Base-by-base conservation (phyloP, 1,139 yeast species). In the Scheffersomyces quercinus region DNA sequence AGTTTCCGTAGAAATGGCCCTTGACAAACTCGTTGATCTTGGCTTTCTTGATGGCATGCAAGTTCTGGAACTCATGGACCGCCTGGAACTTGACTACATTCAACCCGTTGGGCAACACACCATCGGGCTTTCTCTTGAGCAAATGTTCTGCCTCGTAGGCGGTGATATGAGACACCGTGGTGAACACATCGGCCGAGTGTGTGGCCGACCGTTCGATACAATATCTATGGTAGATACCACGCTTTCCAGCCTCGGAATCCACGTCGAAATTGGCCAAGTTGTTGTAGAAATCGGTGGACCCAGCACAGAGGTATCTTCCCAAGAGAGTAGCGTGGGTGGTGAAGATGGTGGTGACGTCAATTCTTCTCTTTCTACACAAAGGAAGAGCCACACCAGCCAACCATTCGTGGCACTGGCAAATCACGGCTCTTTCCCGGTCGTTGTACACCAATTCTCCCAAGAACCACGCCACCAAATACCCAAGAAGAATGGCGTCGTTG, bases 391-490 rank as follows among this genome's bases (percentile, higher is more conserved):
- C 89, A 55, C 98, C 98, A 1, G 99, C 98, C 44, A 93, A 77
- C 99, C 99, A 93, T 68, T 93, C 99, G 68, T 93, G 99, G 68
- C 88, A 90, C 62, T 93, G 99, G 45, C 95, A 87, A 52, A 93
- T 84, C 41, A 93, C 91, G 1, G 98, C 97, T 51, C 90, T 81
- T 42, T 85, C 85, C 31, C 82, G 79, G 64, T 93, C 97, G 55
- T 83, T 82, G 60, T 78, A 83, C 11, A 88, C 90, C 65, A 88
- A 79, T 65, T 93, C 98, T 12, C 99, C 99, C 51, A 93, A 74
- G 66, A 93, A 91, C 99, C 99, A 93, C 2, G 98, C 96, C 31
- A 90, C 96, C 50, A 90, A 70, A 67, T 93, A 93, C 29, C 99
- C 99, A 56, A 93, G 75, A 53, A 93, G 73, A 51, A 93, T 88